A percentile compares a stretch with the other conserved stretches of the same genome.
Evolutionary conservation across 2,329 filamentous ascomycete genomes (phyloP).

Genomic region (Verticillium longisporum): DNA sequence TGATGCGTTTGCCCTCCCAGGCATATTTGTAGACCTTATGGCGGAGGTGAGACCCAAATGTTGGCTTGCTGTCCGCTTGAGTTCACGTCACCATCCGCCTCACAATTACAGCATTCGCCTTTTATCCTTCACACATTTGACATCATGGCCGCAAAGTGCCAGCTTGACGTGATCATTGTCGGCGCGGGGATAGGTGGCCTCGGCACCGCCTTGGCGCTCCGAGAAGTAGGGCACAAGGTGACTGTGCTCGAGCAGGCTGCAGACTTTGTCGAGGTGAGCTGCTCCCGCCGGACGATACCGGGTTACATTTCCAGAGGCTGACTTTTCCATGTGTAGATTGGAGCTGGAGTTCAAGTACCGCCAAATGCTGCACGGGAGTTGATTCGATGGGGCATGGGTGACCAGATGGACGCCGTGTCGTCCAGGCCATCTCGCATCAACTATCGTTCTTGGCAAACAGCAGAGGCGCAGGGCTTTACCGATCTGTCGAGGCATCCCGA

Average conservation of each 20-base stretch:
- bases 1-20: not conserved
- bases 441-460: not conserved
- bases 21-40: not conserved
- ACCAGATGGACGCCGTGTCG: slow-evolving; percentile 6
- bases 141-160: not conserved
- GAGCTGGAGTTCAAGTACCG: slow-evolving; percentile 12
- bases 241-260: slow-evolving; percentile 9
- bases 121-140: not conserved
- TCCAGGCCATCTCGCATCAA: not conserved
- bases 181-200: slow-evolving; percentile 11
- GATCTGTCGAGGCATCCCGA: slow-evolving; percentile 1
- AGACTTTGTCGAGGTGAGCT: slow-evolving; percentile 9
- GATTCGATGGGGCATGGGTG: slow-evolving; percentile 11
- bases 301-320: not conserved
- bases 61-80: not conserved
- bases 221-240: slow-evolving; percentile 7
- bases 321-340: not conserved
- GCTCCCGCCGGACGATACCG: not conserved
- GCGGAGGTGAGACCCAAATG: not conserved
- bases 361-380: slow-evolving; percentile 10
- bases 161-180: slow-evolving; percentile 9
- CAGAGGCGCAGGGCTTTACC: not conserved
- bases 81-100: not conserved
- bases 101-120: not conserved
- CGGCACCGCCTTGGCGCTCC: slow-evolving; percentile 6